Percentiles rank a stretch among this genome's conserved stretches.
phyloP scores from a whole-genome alignment of 2,329 filamentous ascomycete genomes.

The Monascus ruber region DNA sequence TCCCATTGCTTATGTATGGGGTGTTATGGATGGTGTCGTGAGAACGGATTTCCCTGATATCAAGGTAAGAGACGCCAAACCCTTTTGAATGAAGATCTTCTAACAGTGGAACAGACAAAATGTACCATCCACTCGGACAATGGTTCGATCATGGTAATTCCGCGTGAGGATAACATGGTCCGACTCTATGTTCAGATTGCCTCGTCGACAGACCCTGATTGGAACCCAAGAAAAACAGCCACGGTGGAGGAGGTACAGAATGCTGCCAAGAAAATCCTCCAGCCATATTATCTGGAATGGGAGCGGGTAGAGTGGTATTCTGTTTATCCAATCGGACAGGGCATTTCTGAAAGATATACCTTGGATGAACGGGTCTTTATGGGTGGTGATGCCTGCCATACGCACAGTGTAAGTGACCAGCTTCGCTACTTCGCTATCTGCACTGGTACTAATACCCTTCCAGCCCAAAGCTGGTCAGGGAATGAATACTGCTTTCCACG shows the following conservation, averaged over 20 bases:
- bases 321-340: conserved; percentile 55
- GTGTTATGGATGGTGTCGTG: conserved; percentile 56
- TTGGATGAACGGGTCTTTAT: conserved; percentile 55
- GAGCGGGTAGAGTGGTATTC: conserved; percentile 57
- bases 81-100: background rate
- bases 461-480: conserved; percentile 52
- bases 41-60: conserved; percentile 53
- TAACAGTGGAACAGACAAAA: conserved; percentile 41
- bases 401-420: conserved; percentile 33
- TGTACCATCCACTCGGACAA: conserved; percentile 56
- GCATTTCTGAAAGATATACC: conserved; percentile 54
- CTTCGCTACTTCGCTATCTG: background rate
- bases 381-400: conserved; percentile 55
- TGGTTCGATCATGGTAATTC: conserved; percentile 54
- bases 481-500: conserved; percentile 50
- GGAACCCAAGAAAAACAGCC: conserved; percentile 49
- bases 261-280: conserved; percentile 46
- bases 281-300: conserved; percentile 51
- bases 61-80: conserved; percentile 31
- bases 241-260: conserved; percentile 49
- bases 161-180: conserved; percentile 39
- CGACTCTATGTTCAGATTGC: conserved; percentile 47
- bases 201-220: conserved; percentile 50
- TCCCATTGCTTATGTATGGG: conserved; percentile 53
- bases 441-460: background rate